Conservation (phyloP, 2,329 filamentous ascomycete species). For the Parasarocladium wereldwijsianum region DNA sequence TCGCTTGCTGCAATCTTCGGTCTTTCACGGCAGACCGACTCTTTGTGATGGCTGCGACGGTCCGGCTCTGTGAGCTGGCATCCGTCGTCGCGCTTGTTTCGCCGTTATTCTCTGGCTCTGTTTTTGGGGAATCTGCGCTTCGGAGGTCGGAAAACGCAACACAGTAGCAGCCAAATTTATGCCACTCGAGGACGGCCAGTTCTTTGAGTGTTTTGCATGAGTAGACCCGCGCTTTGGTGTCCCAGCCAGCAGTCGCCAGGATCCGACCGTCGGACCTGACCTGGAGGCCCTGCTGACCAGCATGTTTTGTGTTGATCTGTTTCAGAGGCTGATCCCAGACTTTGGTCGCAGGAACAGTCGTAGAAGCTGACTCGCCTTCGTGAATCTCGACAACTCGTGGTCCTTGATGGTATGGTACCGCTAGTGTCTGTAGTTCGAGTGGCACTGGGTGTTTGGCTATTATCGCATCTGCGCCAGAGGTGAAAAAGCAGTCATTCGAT, state of each 20-base stretch:
- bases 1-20: conserved; percentile 47
- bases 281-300: conserved; percentile 70
- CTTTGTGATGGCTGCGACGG: neutral
- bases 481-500: conserved; percentile 47
- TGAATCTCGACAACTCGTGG: conserved; percentile 13
- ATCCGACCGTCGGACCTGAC: conserved; percentile 70
- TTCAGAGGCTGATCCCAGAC: conserved; percentile 38
- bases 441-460: conserved; percentile 63
- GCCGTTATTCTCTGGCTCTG: conserved; percentile 1
- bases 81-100: neutral
- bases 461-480: conserved; percentile 68
- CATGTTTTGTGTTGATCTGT: conserved; percentile 63
- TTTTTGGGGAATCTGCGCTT: conserved; percentile 2
- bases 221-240: conserved; percentile 69
- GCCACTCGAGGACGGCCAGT: conserved; percentile 87
- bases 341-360: conserved; percentile 6
- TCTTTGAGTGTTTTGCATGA: conserved; percentile 68
- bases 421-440: conserved; percentile 10
- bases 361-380: conserved; percentile 3
- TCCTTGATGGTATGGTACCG: too few relatives aligned
- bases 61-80: conserved; percentile 10
- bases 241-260: conserved; percentile 89
- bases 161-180: conserved; percentile 74
- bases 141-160: conserved; percentile 50
- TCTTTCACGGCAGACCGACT: conserved; percentile 36